phyloP scores from a whole-genome alignment of 164 flowering plant species.

The Vitis rupestris region DNA sequence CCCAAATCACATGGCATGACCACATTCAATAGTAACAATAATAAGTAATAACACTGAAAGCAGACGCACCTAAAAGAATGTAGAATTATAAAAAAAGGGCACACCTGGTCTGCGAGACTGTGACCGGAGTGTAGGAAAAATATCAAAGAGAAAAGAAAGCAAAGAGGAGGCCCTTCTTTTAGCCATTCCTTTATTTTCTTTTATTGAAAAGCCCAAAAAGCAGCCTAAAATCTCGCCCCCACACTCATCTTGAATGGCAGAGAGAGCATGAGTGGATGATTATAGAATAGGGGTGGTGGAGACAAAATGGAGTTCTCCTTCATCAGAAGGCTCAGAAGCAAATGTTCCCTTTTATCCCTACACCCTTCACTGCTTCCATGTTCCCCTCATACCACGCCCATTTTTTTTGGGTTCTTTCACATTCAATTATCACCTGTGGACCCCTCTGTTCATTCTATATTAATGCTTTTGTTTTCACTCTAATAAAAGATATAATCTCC shows the following conservation, averaged over 20 bases:
- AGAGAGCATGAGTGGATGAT: conserved; percentile 4
- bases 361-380: conserved; percentile 29
- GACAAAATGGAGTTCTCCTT: conserved; percentile 14
- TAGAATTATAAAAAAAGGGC: no score
- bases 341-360: conserved; percentile 42
- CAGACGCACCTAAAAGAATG: no score
- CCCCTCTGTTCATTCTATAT: conserved; percentile 5
- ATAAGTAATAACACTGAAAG: no score
- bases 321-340: conserved; percentile 20
- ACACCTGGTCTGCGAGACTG: no score
- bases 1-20: no score
- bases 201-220: conserved; percentile 4
- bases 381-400: conserved; percentile 32
- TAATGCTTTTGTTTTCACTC: conserved; percentile 6
- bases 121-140: no score
- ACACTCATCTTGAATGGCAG: background rate
- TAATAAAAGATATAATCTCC: conserved; percentile 7
- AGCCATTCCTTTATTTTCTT: background rate
- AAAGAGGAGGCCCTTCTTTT: background rate
- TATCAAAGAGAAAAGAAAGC: no score
- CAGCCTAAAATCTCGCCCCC: conserved; percentile 9
- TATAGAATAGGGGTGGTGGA: background rate
- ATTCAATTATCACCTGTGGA: conserved; percentile 19
- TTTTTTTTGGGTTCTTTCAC: conserved; percentile 19
- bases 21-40: no score